A percentile compares a stretch with the other conserved stretches of the same genome.
phyloP scores from a whole-genome alignment of 1,139 yeast genomes.

The Hemisphaericaspora xylanilytica region DNA sequence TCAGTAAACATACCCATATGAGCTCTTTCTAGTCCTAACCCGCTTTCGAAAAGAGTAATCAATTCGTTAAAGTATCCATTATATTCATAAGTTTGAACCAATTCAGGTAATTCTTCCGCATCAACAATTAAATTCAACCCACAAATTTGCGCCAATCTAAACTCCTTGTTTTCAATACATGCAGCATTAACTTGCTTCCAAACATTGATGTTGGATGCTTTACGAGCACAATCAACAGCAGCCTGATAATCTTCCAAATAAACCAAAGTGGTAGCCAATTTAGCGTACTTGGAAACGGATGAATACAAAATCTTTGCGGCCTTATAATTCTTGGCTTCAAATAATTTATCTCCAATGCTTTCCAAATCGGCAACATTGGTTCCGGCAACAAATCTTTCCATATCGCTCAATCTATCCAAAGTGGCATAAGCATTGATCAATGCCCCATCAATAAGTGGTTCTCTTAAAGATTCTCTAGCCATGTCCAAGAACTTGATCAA shows the following conservation, averaged over 20 bases:
- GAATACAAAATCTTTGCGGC: conserved; percentile 90
- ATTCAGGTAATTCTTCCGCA: conserved; percentile 93
- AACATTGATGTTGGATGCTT: conserved; percentile 88
- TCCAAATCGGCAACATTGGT: conserved; percentile 94
- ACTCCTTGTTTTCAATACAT: conserved; percentile 92
- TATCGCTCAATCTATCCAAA: conserved; percentile 70
- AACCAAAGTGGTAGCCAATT: conserved; percentile 92
- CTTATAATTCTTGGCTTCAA: conserved; percentile 77
- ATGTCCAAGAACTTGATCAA: conserved; percentile 79
- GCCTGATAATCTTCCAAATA: conserved; percentile 89
- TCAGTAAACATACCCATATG: conserved; percentile 99
- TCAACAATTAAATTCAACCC: conserved; percentile 95
- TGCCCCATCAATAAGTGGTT: conserved; percentile 90
- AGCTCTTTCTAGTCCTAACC: conserved; percentile 95
- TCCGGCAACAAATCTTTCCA: conserved; percentile 79
- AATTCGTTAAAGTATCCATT: conserved; percentile 92
- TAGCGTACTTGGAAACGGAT: conserved; percentile 89
- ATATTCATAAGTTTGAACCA: conserved; percentile 82
- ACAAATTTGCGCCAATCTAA: conserved; percentile 96
- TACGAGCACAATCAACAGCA: conserved; percentile 98
- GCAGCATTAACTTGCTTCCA: conserved; percentile 99
- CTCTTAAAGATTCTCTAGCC: conserved; percentile 94
- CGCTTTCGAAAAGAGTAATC: conserved; percentile 90
- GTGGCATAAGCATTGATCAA: conserved; percentile 84
- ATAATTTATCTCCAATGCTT: conserved; percentile 86